These are phyloP conservation scores for Nectriaceae sp. DNA, from an alignment of 2,329 filamentous ascomycete species.

Conservation along the genomic window DNA sequence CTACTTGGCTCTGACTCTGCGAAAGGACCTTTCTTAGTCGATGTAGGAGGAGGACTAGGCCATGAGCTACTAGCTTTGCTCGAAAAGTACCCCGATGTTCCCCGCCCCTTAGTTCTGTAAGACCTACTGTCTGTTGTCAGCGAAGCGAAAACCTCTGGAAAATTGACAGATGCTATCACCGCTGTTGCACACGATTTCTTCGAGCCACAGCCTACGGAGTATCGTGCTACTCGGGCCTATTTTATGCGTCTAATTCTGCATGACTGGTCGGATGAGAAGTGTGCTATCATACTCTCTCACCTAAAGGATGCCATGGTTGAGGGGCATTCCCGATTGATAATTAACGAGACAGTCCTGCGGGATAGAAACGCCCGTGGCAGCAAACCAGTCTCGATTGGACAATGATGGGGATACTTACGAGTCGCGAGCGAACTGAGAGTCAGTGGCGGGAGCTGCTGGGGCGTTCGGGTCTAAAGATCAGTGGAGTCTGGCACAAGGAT, in stretches of 20 bases:
- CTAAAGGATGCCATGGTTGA: conserved; percentile 17
- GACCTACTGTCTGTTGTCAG: conserved; percentile 12
- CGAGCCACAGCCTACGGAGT: conserved; percentile 19
- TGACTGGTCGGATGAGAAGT: conserved; percentile 46
- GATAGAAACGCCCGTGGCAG: conserved; percentile 17
- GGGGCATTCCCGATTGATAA: conserved; percentile 21
- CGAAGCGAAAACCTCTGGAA: conserved; percentile 3
- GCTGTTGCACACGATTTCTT: conserved; percentile 26
- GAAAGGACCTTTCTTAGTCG: conserved; percentile 11
- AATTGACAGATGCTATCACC: conserved; percentile 6
- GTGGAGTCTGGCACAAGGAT: conserved; percentile 10
- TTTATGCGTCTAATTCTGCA: conserved; percentile 49
- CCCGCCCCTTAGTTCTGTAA: conserved; percentile 9
- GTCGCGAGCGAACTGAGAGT: conserved; percentile 20
- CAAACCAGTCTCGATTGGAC: conserved; percentile 30
- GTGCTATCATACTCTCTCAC: conserved; percentile 30
- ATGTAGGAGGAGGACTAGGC: conserved; percentile 14
- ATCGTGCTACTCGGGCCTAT: conserved; percentile 40
- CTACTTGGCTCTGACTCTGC: conserved; percentile 1
- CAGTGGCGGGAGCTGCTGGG: conserved; percentile 18
- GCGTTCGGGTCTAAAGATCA: conserved; percentile 12
- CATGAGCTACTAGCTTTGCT: conserved; percentile 8
- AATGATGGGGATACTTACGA: conserved; percentile 25
- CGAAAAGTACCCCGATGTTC: neutral
- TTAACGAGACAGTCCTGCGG: conserved; percentile 17